Conservation (phyloP, 192 early-diverging fungal genomes). For the Entomortierella lignicola region DNA sequence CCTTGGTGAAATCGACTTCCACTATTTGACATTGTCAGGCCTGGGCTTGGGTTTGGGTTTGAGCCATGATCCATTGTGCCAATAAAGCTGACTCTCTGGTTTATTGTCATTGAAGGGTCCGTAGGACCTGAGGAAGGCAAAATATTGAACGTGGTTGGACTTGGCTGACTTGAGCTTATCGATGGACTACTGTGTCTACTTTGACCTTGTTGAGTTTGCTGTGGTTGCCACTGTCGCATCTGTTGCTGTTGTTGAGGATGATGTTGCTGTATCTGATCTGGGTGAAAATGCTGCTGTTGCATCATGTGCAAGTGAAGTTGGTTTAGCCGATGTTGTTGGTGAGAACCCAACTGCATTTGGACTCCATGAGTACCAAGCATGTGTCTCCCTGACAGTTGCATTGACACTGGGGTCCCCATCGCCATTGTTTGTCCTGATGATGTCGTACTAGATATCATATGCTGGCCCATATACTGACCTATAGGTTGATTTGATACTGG, state of each 20-base stretch:
- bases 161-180: slow-evolving; percentile 37
- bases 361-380: slow-evolving; percentile 28
- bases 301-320: slow-evolving; percentile 31
- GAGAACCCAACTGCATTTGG: slow-evolving; percentile 35
- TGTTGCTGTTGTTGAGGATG: slow-evolving; percentile 26
- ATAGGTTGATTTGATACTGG: background rate
- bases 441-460: slow-evolving; percentile 5
- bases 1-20: slow-evolving; percentile 7
- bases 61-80: slow-evolving; percentile 7
- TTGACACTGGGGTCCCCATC: slow-evolving; percentile 1
- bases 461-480: slow-evolving; percentile 15
- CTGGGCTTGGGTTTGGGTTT: background rate
- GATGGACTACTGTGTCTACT: slow-evolving; percentile 34
- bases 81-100: slow-evolving; percentile 5
- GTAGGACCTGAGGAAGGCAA: background rate
- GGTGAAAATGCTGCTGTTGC: slow-evolving; percentile 21
- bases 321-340: slow-evolving; percentile 30
- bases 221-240: slow-evolving; percentile 24
- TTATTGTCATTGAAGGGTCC: background rate
- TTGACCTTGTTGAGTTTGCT: slow-evolving; percentile 23
- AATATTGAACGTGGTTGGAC: slow-evolving; percentile 30
- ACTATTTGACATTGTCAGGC: background rate
- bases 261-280: slow-evolving; percentile 11
- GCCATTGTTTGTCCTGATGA: slow-evolving; percentile 13
- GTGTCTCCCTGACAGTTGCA: slow-evolving; percentile 30